phyloP scores from a whole-genome alignment of 805 yeast genomes.

The Lipomyces anomalus region DNA sequence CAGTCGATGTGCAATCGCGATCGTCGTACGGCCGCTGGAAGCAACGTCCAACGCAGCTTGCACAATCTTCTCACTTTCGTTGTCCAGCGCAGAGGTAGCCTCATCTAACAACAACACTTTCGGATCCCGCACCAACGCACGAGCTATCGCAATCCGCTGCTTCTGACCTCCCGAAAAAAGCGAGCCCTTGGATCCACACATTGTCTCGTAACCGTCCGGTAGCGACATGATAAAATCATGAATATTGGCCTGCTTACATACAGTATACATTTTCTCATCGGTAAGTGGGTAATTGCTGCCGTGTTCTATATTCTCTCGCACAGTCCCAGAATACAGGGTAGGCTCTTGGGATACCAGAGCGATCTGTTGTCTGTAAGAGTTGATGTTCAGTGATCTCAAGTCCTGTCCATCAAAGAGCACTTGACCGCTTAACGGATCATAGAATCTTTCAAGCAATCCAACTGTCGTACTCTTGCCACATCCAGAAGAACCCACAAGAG shows the following conservation, averaged over 20 bases:
- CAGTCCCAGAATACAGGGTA: conserved; percentile 65
- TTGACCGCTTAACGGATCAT: conserved; percentile 41
- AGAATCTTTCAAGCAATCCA: conserved; percentile 52
- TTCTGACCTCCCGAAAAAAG: conserved; percentile 60
- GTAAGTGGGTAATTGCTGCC: conserved; percentile 43
- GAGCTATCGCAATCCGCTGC: conserved; percentile 58
- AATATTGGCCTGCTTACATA: conserved; percentile 50
- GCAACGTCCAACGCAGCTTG: conserved; percentile 57
- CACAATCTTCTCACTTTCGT: conserved; percentile 59
- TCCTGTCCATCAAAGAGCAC: conserved; percentile 82
- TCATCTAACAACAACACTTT: conserved; percentile 54
- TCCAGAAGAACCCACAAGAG: conserved; percentile 87
- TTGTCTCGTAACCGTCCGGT: conserved; percentile 48
- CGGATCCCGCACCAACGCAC: conserved; percentile 56
- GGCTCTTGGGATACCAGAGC: conserved; percentile 61
- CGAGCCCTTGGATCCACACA: conserved; percentile 47
- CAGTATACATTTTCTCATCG: conserved; percentile 38
- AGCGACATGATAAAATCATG: conserved; percentile 44
- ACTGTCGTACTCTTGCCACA: conserved; percentile 41
- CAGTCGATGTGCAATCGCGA: conserved; percentile 73
- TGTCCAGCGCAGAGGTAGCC: conserved; percentile 50
- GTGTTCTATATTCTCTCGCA: conserved; percentile 62
- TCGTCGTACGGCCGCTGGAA: conserved; percentile 57
- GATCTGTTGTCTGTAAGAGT: conserved; percentile 46
- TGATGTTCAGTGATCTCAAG: conserved; percentile 56